A percentile compares a stretch with the other conserved stretches of the same genome.
Evolutionary conservation across 805 yeast genomes (phyloP).

Genomic region (Candida insectalens): DNA sequence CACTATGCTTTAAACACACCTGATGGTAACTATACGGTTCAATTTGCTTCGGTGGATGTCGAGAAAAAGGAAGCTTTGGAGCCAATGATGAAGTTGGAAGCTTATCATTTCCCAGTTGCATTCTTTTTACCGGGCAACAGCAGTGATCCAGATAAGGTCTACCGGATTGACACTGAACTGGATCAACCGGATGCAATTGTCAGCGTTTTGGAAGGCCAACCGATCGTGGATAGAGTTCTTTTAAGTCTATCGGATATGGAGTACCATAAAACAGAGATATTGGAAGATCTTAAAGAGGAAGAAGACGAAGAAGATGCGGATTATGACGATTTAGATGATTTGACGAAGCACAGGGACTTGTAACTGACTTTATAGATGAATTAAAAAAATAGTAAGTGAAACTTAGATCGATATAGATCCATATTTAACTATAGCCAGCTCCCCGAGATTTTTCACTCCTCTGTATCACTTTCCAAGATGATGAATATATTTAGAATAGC

Average conservation of each 20-base stretch:
- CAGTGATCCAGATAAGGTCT: conserved; percentile 13
- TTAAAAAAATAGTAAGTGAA: neutral
- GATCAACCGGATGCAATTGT: too few relatives aligned
- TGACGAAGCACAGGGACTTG: conserved; percentile 11
- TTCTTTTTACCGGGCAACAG: conserved; percentile 17
- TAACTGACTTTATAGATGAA: conserved; percentile 12
- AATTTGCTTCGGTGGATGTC: conserved; percentile 27
- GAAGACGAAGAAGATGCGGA: conserved; percentile 2
- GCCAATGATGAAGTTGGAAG: conserved; percentile 18
- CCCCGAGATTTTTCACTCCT: too few relatives aligned
- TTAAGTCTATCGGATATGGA: conserved; percentile 18
- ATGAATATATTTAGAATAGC: conserved; percentile 34
- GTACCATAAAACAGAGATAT: conserved; percentile 10
- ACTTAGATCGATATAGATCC: neutral
- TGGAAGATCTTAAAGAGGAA: conserved; percentile 5
- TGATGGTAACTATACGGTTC: conserved; percentile 1
- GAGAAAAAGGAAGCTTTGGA: conserved; percentile 18
- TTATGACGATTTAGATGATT: conserved; percentile 14
- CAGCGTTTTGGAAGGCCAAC: too few relatives aligned
- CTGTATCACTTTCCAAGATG: conserved; percentile 12
- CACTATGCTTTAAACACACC: conserved; percentile 10
- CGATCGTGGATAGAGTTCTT: too few relatives aligned
- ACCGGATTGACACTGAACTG: too few relatives aligned
- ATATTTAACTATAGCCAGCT: too few relatives aligned
- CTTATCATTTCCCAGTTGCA: conserved; percentile 24